These are phyloP conservation scores for Aspergillus sp. DNA, from an alignment of 2,329 filamentous ascomycete species.

Conservation along the genomic window DNA sequence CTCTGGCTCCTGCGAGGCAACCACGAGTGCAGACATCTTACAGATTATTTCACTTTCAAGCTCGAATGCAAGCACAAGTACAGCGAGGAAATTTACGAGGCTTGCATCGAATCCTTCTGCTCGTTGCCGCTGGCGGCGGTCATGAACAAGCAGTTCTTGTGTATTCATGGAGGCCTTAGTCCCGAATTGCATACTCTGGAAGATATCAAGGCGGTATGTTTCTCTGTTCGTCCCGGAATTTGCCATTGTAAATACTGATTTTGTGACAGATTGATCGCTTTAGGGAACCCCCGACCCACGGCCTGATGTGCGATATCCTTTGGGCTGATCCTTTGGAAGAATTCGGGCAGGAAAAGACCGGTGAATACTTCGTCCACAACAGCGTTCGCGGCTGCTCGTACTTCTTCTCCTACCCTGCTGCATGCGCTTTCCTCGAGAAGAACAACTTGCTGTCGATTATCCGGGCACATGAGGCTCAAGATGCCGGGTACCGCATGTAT, in stretches of 20 bases:
- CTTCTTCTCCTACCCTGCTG: constrained; percentile 97
- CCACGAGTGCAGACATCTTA: constrained; percentile 97
- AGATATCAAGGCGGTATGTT: constrained; percentile 75
- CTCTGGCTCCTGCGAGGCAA: constrained; percentile 96
- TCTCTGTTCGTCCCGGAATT: background rate
- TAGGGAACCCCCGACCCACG: constrained; percentile 92
- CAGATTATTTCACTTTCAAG: constrained; percentile 99
- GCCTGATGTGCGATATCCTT: constrained; percentile 97
- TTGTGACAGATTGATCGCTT: constrained; percentile 79
- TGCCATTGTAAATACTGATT: constrained; percentile 12
- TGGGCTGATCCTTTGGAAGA: constrained; percentile 98
- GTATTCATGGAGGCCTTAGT: constrained; percentile 93
- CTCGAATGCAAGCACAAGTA: constrained; percentile 99
- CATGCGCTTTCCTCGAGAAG: constrained; percentile 96
- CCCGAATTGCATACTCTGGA: constrained; percentile 94
- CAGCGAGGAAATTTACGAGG: constrained; percentile 90
- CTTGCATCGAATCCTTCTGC: constrained; percentile 98
- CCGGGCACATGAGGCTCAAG: constrained; percentile 94
- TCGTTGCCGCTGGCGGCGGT: constrained; percentile 84
- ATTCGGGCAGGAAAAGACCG: constrained; percentile 97
- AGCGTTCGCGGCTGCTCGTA: constrained; percentile 97
- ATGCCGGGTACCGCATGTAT: constrained; percentile 98
- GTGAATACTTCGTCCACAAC: constrained; percentile 96
- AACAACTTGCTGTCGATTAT: constrained; percentile 97
- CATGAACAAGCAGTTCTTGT: constrained; percentile 99